phyloP scores from a whole-genome alignment of 495 filamentous ascomycete genomes.

The Oidiodendron maius region DNA sequence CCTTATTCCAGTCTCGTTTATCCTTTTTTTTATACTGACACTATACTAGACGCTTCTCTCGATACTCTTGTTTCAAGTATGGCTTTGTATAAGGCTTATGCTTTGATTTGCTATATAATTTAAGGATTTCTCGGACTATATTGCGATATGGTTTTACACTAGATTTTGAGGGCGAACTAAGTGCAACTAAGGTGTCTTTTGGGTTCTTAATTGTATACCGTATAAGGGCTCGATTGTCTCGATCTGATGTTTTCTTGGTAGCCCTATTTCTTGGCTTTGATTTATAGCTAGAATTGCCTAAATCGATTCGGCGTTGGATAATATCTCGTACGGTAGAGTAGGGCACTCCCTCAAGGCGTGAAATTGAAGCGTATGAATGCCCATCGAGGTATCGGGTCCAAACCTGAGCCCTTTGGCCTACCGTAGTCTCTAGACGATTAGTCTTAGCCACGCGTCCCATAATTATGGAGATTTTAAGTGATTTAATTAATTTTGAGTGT shows the following conservation, averaged over 20 bases:
- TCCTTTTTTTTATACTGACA: not conserved
- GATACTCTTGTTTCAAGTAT: not conserved
- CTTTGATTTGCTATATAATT: conserved; percentile 5
- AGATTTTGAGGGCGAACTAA: conserved; percentile 8
- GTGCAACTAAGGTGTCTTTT: not conserved
- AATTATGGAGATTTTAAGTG: no score
- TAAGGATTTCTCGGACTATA: conserved; percentile 5
- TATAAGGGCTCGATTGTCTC: conserved; percentile 4
- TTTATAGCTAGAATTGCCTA: no score
- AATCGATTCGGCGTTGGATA: no score
- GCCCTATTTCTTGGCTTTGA: no score
- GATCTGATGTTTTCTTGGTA: not conserved
- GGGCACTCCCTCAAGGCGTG: no score
- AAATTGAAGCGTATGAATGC: no score
- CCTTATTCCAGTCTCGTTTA: conserved; percentile 3
- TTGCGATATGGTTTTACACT: not conserved
- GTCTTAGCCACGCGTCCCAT: no score
- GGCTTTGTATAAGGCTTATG: conserved; percentile 9
- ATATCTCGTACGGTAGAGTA: no score
- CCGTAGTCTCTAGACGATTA: no score
- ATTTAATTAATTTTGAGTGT: no score
- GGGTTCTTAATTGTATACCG: conserved; percentile 30
- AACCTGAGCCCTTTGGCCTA: no score
- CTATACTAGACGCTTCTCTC: not conserved
- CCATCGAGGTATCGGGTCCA: no score